These are phyloP conservation scores for Pyrenula aspistea DNA, from an alignment of 495 filamentous ascomycete genomes.

Conservation along the genomic window DNA sequence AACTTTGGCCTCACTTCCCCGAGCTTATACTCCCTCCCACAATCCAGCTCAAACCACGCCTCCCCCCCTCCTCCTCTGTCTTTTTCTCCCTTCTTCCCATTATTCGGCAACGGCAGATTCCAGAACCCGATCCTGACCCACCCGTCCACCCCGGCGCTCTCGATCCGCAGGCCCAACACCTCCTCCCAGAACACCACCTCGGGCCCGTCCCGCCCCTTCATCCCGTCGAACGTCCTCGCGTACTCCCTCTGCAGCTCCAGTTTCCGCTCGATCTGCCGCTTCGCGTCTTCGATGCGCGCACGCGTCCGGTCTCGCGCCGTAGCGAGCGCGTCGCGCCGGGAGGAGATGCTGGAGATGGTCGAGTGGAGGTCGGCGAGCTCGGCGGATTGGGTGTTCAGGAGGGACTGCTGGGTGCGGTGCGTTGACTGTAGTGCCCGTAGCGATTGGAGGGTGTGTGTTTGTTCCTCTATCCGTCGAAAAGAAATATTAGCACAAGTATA, in stretches of 20 bases:
- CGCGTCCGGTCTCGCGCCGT: conserved; percentile 60
- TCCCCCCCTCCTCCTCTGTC: conserved; percentile 40
- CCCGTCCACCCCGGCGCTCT: conserved; percentile 76
- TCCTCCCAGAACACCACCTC: conserved; percentile 94
- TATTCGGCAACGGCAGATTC: conserved; percentile 36
- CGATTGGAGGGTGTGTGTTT: neutral
- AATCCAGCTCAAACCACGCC: conserved; percentile 86
- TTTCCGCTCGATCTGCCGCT: conserved; percentile 52
- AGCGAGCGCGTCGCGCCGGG: conserved; percentile 64
- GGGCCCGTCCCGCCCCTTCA: conserved; percentile 74
- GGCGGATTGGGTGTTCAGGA: conserved; percentile 40
- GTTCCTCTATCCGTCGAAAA: neutral
- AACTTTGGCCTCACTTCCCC: conserved; percentile 66
- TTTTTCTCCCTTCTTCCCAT: neutral
- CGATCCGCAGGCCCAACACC: conserved; percentile 76
- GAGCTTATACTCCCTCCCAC: conserved; percentile 73
- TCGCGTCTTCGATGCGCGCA: conserved; percentile 66
- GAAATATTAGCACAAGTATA: conserved; percentile 4
- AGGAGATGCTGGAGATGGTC: conserved; percentile 61
- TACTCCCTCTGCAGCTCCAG: conserved; percentile 49
- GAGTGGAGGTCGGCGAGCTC: conserved; percentile 82
- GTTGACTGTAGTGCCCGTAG: conserved; percentile 1
- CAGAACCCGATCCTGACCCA: conserved; percentile 83
- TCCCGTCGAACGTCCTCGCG: conserved; percentile 56
- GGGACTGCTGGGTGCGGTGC: neutral